Evolutionary conservation across 352 stramenopile species (phyloP).

Genomic region (Globisporangium yorkense): DNA sequence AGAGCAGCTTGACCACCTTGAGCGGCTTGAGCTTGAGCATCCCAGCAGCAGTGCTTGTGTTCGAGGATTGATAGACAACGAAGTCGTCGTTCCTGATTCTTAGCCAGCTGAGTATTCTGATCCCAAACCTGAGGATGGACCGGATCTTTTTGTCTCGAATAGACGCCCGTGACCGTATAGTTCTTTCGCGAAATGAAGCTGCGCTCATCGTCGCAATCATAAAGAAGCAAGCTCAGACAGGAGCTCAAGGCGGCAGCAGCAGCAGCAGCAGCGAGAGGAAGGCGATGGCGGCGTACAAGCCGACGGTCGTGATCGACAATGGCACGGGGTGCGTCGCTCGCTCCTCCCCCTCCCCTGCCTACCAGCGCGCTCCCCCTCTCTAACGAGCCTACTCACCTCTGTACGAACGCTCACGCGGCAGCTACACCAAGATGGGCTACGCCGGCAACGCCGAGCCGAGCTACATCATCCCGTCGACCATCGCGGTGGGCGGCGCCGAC

Average conservation of each 20-base stretch:
- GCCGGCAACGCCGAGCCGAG: slow-evolving; percentile 91
- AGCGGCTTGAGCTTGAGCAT: too few relatives aligned
- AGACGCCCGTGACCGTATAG: too few relatives aligned
- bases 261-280: slow-evolving; percentile 2
- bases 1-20: too few relatives aligned
- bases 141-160: too few relatives aligned
- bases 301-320: slow-evolving; percentile 96
- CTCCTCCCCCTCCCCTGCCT: slow-evolving; percentile 2
- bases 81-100: too few relatives aligned
- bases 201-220: background rate
- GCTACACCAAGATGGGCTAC: slow-evolving; percentile 97
- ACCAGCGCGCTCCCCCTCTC: background rate
- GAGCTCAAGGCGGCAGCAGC: background rate
- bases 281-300: slow-evolving; percentile 68
- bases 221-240: too few relatives aligned
- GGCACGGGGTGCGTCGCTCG: slow-evolving; percentile 84
- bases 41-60: too few relatives aligned
- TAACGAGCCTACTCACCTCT: background rate
- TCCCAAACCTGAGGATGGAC: too few relatives aligned
- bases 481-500: slow-evolving; percentile 70
- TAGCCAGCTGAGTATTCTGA: too few relatives aligned
- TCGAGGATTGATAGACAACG: too few relatives aligned
- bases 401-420: slow-evolving; percentile 12
- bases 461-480: slow-evolving; percentile 95
- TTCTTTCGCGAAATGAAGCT: background rate